These are phyloP conservation scores for Trametes meyenii DNA, from an alignment of 768 basidiomycete genomes.

Conservation along the genomic window DNA sequence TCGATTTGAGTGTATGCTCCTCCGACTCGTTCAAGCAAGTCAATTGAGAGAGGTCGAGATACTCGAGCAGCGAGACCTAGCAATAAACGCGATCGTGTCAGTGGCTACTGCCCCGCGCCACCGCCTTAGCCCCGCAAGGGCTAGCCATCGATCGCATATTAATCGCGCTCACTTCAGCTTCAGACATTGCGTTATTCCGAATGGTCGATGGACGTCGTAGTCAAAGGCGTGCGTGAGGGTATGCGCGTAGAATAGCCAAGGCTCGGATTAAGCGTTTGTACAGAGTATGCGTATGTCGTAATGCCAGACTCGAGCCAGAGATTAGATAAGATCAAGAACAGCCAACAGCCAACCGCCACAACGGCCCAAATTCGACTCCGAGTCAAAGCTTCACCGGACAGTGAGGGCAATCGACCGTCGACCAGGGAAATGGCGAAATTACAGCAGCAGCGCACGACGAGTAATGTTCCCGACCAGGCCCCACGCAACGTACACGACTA, in stretches of 20 bases:
- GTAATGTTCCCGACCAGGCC: neutral
- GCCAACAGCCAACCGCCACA: neutral
- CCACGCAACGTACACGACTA: slow-evolving; percentile 26
- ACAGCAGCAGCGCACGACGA: slow-evolving; percentile 7
- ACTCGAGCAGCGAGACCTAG: slow-evolving; percentile 58
- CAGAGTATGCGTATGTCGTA: slow-evolving; percentile 19
- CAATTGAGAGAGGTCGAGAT: slow-evolving; percentile 59
- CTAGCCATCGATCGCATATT: neutral
- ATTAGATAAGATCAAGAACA: slow-evolving; percentile 29
- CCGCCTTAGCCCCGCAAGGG: neutral
- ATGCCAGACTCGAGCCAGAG: slow-evolving; percentile 17
- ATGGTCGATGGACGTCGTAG: no score
- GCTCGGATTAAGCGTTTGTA: slow-evolving; percentile 25
- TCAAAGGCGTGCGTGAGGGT: neutral
- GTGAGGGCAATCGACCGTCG: neutral
- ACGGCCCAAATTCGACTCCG: neutral
- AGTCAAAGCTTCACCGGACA: neutral
- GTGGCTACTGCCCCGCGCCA: neutral
- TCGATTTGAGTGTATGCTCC: slow-evolving; percentile 52
- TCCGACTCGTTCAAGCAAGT: slow-evolving; percentile 71
- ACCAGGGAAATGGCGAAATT: neutral
- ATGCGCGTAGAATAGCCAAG: neutral
- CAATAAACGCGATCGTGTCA: neutral
- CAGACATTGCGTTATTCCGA: slow-evolving; percentile 14
- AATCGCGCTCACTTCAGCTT: slow-evolving; percentile 23